Percentiles rank a stretch among this genome's conserved stretches.
Conservation (phyloP, 441 rosid species). For the Gossypium gossypioides region DNA sequence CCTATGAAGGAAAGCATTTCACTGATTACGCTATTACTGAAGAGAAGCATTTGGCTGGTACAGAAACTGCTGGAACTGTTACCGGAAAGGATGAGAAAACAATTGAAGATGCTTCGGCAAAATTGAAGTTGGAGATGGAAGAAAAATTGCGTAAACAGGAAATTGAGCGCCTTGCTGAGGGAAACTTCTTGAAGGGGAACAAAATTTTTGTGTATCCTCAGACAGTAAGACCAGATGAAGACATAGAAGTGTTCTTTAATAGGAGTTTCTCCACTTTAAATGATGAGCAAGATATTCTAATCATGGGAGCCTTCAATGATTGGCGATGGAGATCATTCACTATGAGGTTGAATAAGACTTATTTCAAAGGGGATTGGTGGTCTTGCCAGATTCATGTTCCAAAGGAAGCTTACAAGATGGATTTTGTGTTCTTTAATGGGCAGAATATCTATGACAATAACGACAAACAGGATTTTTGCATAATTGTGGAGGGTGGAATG, state of each 20-base stretch:
- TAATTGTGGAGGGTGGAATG: conserved; percentile 68
- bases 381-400: conserved; percentile 78
- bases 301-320: conserved; percentile 89
- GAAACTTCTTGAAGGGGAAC: conserved; percentile 36
- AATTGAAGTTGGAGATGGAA: conserved; percentile 37
- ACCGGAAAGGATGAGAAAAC: conserved; percentile 7
- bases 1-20: conserved; percentile 15
- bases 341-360: conserved; percentile 49
- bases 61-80: neutral
- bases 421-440: conserved; percentile 86
- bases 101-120: conserved; percentile 24
- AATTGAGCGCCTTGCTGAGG: conserved; percentile 45
- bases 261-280: conserved; percentile 52
- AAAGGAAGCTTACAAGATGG: conserved; percentile 79
- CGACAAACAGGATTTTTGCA: conserved; percentile 53
- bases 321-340: conserved; percentile 92
- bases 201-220: conserved; percentile 67
- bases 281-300: conserved; percentile 53
- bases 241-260: conserved; percentile 67
- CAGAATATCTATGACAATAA: conserved; percentile 72
- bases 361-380: conserved; percentile 73
- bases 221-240: conserved; percentile 49
- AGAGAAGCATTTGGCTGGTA: neutral
- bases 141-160: conserved; percentile 39
- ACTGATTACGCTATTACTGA: neutral